Conservation (phyloP, 805 yeast genomes). For the Limtongia smithiae region DNA sequence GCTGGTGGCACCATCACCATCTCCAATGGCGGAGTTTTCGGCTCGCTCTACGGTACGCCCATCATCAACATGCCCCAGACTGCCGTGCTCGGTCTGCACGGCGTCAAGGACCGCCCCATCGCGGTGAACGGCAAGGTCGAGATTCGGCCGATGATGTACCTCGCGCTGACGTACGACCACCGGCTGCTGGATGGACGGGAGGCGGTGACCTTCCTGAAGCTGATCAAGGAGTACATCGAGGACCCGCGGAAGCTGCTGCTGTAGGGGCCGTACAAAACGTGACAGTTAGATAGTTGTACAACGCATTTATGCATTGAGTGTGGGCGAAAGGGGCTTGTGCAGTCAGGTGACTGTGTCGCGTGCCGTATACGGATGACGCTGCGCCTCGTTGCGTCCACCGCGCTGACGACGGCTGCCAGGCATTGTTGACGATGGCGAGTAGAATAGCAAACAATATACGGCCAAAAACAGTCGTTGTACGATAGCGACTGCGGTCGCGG, state of each 20-base stretch:
- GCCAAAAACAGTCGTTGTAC: too few relatives aligned
- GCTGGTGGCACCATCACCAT: slow-evolving; percentile 99
- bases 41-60: slow-evolving; percentile 96
- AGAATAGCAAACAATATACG: too few relatives aligned
- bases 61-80: slow-evolving; percentile 98
- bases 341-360: too few relatives aligned
- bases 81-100: slow-evolving; percentile 96
- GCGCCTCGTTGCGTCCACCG: too few relatives aligned
- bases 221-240: slow-evolving; percentile 94
- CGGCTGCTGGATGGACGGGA: slow-evolving; percentile 98
- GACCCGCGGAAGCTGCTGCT: slow-evolving; percentile 98
- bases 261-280: slow-evolving; percentile 30
- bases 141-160: slow-evolving; percentile 98
- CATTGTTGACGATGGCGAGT: too few relatives aligned
- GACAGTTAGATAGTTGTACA: too few relatives aligned
- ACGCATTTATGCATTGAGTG: too few relatives aligned
- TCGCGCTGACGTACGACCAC: slow-evolving; percentile 97
- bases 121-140: slow-evolving; percentile 94
- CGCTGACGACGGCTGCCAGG: too few relatives aligned
- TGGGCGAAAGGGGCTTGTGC: too few relatives aligned
- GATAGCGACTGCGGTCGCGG: too few relatives aligned
- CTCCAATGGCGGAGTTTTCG: slow-evolving; percentile 98
- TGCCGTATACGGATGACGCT: too few relatives aligned
- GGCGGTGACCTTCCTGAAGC: slow-evolving; percentile 94
- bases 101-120: slow-evolving; percentile 95